Conservation (phyloP, 805 yeast genomes). For the Saturnispora serradocipensis region DNA sequence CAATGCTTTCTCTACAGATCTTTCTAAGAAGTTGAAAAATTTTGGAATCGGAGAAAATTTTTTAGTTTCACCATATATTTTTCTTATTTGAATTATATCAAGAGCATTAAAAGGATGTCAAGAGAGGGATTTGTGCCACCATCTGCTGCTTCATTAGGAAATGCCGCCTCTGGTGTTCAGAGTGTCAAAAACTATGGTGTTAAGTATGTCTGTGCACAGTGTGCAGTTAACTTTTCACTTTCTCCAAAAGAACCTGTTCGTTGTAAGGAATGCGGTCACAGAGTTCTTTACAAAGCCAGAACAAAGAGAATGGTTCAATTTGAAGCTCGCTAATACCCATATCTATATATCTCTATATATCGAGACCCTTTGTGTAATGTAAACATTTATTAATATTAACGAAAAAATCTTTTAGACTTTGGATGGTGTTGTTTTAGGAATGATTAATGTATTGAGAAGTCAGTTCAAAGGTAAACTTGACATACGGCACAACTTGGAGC, state of each 20-base stretch:
- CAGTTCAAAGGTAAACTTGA: background rate
- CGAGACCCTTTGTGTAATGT: background rate
- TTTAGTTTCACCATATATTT: background rate
- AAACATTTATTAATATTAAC: background rate
- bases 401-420: background rate
- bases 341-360: background rate
- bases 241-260: constrained; percentile 94
- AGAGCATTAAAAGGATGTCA: constrained; percentile 9
- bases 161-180: constrained; percentile 77
- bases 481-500: background rate
- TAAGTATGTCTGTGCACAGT: constrained; percentile 91
- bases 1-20: background rate
- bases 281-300: constrained; percentile 94
- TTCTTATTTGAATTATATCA: background rate
- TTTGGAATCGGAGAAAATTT: background rate
- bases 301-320: constrained; percentile 93
- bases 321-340: constrained; percentile 51
- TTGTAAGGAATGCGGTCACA: constrained; percentile 97
- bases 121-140: constrained; percentile 90
- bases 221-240: constrained; percentile 81
- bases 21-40: background rate
- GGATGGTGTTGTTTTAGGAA: background rate
- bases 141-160: constrained; percentile 60
- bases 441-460: background rate
- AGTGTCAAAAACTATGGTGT: constrained; percentile 68